Evolutionary conservation across 805 yeast genomes (phyloP).

Genomic region (Candida manassasensis): DNA sequence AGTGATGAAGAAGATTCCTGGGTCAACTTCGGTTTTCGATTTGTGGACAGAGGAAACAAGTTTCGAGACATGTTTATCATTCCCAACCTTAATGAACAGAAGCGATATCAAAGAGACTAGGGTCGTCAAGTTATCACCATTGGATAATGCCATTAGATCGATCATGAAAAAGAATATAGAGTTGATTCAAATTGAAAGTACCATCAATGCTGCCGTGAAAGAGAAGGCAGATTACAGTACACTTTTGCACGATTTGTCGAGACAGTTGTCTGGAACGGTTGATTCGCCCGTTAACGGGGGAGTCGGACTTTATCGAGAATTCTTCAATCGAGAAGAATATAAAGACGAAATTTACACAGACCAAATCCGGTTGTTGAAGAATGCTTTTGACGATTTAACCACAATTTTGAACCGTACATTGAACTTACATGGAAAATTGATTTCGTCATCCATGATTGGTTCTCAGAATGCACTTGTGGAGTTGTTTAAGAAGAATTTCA

Average conservation of each 20-base stretch:
- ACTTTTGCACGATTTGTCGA: slow-evolving; percentile 58
- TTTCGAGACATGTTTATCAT: slow-evolving; percentile 66
- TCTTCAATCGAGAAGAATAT: slow-evolving; percentile 44
- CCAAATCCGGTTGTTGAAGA: slow-evolving; percentile 33
- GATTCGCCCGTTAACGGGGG: slow-evolving; percentile 95
- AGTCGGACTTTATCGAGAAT: slow-evolving; percentile 73
- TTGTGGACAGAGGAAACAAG: slow-evolving; percentile 88
- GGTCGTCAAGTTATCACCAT: slow-evolving; percentile 65
- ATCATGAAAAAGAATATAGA: slow-evolving; percentile 67
- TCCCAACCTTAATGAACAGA: slow-evolving; percentile 87
- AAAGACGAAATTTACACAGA: slow-evolving; percentile 27
- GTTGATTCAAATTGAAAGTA: slow-evolving; percentile 60
- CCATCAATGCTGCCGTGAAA: slow-evolving; percentile 48
- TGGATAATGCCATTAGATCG: slow-evolving; percentile 73
- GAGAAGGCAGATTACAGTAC: slow-evolving; percentile 47
- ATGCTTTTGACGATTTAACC: slow-evolving; percentile 65
- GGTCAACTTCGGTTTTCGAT: slow-evolving; percentile 64
- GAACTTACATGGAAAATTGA: slow-evolving; percentile 60
- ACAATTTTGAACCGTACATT: slow-evolving; percentile 62
- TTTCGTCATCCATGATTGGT: slow-evolving; percentile 50
- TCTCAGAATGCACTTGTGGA: slow-evolving; percentile 66
- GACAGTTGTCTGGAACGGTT: slow-evolving; percentile 77
- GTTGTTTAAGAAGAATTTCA: slow-evolving; percentile 63
- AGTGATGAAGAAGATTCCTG: slow-evolving; percentile 66
- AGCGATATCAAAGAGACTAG: slow-evolving; percentile 56